These are phyloP conservation scores for Eucalyptus regnans DNA, from an alignment of 345 rosid species.

Conservation along the genomic window DNA sequence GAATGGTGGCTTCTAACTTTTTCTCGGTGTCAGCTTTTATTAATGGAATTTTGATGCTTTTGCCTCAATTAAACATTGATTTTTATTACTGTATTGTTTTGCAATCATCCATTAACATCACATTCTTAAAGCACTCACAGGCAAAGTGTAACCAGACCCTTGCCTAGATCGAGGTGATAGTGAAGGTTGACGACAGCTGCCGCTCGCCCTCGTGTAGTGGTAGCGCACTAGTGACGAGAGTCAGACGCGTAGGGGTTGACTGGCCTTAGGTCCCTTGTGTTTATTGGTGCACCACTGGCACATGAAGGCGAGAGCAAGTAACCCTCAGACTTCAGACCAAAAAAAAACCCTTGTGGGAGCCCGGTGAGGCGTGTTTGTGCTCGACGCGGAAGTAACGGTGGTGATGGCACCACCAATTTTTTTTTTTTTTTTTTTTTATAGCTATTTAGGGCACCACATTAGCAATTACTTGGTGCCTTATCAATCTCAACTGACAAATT, in stretches of 20 bases:
- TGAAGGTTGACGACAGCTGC: too few relatives aligned
- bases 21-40: not conserved
- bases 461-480: not conserved
- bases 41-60: not conserved
- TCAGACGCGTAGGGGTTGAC: not conserved
- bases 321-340: too few relatives aligned
- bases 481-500: not conserved
- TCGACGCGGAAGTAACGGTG: too few relatives aligned
- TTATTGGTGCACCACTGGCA: not conserved
- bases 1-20: not conserved
- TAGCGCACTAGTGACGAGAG: not conserved
- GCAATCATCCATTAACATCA: not conserved
- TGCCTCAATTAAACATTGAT: not conserved
- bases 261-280: not conserved
- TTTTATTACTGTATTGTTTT: too few relatives aligned
- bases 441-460: not conserved
- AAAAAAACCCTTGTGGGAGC: too few relatives aligned
- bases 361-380: accelerated
- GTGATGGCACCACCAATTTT: not conserved
- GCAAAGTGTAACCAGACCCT: not conserved
- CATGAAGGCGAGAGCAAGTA: not conserved
- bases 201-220: not conserved
- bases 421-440: too few relatives aligned
- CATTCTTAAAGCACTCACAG: too few relatives aligned
- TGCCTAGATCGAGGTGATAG: accelerated